Evolutionary conservation across 2,329 filamentous ascomycete species (phyloP).

Genomic region (Botrytis porri): DNA sequence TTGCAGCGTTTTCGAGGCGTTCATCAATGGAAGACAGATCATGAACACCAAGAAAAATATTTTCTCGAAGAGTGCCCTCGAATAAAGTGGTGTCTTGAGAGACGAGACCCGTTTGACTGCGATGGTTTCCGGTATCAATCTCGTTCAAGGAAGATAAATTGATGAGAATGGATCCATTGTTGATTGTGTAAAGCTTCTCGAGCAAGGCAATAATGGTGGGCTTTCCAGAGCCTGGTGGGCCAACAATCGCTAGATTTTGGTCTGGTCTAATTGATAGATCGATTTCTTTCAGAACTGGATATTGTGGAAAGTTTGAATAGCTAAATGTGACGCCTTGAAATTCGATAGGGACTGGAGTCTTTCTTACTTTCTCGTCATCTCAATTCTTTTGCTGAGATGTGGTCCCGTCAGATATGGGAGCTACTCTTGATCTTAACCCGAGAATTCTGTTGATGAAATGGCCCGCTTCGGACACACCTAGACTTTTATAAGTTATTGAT

Average conservation of each 20-base stretch:
- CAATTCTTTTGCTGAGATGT: not conserved
- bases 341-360: not conserved
- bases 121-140: not conserved
- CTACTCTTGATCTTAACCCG: not conserved
- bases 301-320: not conserved
- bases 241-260: conserved; percentile 85
- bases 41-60: conserved; percentile 62
- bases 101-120: conserved; percentile 37
- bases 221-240: conserved; percentile 39
- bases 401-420: not conserved
- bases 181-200: conserved; percentile 88
- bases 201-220: conserved; percentile 67
- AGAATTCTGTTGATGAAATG: not conserved
- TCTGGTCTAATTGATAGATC: conserved; percentile 66
- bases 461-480: conserved; percentile 2
- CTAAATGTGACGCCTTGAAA: not conserved
- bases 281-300: conserved; percentile 57
- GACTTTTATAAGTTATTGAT: not conserved
- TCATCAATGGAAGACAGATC: conserved; percentile 54
- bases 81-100: conserved; percentile 54
- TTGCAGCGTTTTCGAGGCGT: conserved; percentile 47
- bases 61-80: conserved; percentile 59
- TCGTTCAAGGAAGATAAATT: not conserved
- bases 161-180: conserved; percentile 8
- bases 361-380: not conserved